A percentile compares a stretch with the other conserved stretches of the same genome.
phyloP scores from a whole-genome alignment of 352 stramenopile genomes.

The Pythium coloratum region DNA sequence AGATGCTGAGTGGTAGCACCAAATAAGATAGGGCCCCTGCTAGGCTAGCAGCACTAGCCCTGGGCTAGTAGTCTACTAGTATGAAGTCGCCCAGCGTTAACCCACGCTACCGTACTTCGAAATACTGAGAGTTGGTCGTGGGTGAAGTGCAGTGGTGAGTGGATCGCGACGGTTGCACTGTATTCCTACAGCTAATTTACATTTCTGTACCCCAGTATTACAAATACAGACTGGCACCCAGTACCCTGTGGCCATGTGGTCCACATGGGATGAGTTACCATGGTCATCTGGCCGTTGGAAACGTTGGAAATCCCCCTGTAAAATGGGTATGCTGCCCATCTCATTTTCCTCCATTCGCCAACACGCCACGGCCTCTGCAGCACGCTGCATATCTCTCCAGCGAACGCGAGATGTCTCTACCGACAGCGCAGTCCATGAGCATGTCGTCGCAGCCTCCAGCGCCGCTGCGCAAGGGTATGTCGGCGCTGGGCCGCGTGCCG shows the following conservation, averaged over 20 bases:
- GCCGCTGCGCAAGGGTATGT: constrained; percentile 16
- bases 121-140: too few relatives aligned
- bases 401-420: neutral
- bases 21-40: too few relatives aligned
- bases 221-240: neutral
- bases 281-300: neutral
- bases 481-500: constrained; percentile 18
- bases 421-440: constrained; percentile 2
- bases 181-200: neutral
- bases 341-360: neutral
- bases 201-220: neutral
- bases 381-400: neutral
- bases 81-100: too few relatives aligned
- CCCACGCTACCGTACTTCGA: too few relatives aligned
- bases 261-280: neutral
- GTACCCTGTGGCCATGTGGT: neutral
- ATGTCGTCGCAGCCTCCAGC: neutral
- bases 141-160: too few relatives aligned
- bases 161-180: too few relatives aligned
- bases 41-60: too few relatives aligned
- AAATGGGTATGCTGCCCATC: constrained; percentile 1
- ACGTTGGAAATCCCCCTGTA: too few relatives aligned
- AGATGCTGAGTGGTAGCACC: too few relatives aligned
- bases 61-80: too few relatives aligned
- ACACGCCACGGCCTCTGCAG: neutral